Conservation (phyloP, 2,329 filamentous ascomycete species). For the Didymosphaeria variabile region DNA sequence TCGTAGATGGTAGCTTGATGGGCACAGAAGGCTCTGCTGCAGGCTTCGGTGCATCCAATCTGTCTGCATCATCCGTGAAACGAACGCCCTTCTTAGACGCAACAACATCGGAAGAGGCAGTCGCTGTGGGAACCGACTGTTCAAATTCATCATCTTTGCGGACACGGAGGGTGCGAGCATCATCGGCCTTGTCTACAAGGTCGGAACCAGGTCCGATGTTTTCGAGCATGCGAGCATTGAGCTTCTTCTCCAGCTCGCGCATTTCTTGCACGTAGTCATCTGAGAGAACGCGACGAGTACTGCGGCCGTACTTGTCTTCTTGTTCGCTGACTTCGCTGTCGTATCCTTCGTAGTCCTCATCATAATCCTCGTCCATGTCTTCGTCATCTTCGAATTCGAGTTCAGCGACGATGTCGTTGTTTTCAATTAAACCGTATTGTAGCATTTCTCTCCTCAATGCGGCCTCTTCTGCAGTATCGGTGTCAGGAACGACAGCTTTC, state of each 20-base stretch:
- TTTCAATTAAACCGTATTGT: conserved; percentile 84
- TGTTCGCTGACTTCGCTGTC: conserved; percentile 67
- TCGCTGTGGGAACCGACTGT: conserved; percentile 27
- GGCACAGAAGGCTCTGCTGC: conserved; percentile 30
- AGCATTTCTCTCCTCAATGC: conserved; percentile 87
- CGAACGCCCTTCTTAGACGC: conserved; percentile 74
- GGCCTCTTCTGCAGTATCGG: conserved; percentile 83
- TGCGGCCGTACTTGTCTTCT: conserved; percentile 80
- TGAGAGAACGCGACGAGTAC: conserved; percentile 71
- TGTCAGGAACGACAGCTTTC: conserved; percentile 70
- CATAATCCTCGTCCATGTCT: conserved; percentile 57
- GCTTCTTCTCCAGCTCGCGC: conserved; percentile 81
- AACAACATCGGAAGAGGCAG: conserved; percentile 19
- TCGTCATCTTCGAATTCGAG: conserved; percentile 76
- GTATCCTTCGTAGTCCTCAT: conserved; percentile 54
- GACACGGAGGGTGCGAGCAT: conserved; percentile 65
- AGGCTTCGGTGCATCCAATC: conserved; percentile 61
- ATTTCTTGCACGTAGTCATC: conserved; percentile 83
- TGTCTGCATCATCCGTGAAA: conserved; percentile 84
- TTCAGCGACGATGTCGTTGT: conserved; percentile 91
- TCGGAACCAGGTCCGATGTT: conserved; percentile 63
- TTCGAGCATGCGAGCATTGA: conserved; percentile 68
- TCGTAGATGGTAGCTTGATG: conserved; percentile 29
- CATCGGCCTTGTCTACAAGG: conserved; percentile 59
- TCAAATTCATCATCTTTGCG: conserved; percentile 51